Evolutionary conservation across 2,329 filamentous ascomycete genomes (phyloP), one percentile per base, ranked within the genome.

Genomic region (Talaromyces piceae): DNA sequence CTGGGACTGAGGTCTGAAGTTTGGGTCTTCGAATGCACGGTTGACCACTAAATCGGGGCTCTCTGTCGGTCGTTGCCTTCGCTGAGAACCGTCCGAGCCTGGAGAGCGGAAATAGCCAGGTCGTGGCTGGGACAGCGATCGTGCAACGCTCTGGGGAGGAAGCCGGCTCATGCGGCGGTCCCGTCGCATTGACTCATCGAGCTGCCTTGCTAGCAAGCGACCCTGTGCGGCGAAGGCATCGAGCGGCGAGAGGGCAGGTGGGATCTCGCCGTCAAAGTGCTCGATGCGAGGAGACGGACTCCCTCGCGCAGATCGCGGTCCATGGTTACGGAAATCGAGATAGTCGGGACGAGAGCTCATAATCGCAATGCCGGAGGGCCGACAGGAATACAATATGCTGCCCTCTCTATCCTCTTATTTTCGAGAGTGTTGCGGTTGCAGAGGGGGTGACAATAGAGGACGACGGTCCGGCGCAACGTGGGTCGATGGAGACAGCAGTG

Each of bases 201-300:
- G 81, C 69, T 95, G 87, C 70, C 83, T 87, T 33, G 90, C 90
- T 47, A 98, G 79, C 60, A 94, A 74, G 52, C 91, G 85, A 61
- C 91, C 94, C 65, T 97, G 91, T 56, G 91, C 79, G 20, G 91
- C 91, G 66, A 98, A 94, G 45, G 91, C 91, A 77, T 98, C 93
- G 57, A 98, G 80, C 9, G 93, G 93, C 6, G 93, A 97, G 51
- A 97, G 78, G 48, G 93, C 87, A 4, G 93, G 93, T 18, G 93
- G 91, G 1, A 69, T 57, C 56, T 91, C 87, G 55, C 88, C 88
- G 52, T 86, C 86, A 52, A 87, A 77, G 67, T 90, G 86, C 56
- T 71, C 67, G 53, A 89, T 73, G 55, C 86, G 83, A 39, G 87
- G 86, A n/a, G 87, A 90, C 30, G 51, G 47, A 16, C 47, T 53